These are phyloP conservation scores for Protea cynaroides DNA, from an alignment of 164 flowering plant species.

Conservation along the genomic window DNA sequence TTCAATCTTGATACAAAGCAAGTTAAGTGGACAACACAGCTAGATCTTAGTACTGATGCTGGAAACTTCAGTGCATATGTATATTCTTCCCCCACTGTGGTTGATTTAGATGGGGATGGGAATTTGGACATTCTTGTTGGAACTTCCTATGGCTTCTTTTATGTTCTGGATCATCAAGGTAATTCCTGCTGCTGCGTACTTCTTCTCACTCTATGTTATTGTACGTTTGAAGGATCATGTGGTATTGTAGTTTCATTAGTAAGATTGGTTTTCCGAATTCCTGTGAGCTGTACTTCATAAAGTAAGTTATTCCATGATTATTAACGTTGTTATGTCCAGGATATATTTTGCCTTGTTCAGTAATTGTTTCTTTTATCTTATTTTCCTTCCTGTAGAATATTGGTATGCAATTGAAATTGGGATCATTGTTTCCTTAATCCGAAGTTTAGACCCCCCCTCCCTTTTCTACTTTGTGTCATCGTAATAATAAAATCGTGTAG, in stretches of 20 bases:
- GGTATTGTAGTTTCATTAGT: neutral
- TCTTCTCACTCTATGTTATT: neutral
- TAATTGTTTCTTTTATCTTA: neutral
- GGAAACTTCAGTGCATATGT: conserved; percentile 74
- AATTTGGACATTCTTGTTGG: conserved; percentile 93
- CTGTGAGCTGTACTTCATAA: neutral
- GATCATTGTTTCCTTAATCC: neutral
- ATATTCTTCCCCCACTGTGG: conserved; percentile 92
- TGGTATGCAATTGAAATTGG: too few relatives aligned
- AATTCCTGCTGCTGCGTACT: conserved; percentile 15
- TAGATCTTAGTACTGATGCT: conserved; percentile 78
- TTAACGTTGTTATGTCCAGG: neutral
- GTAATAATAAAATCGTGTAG: too few relatives aligned
- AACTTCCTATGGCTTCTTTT: conserved; percentile 90
- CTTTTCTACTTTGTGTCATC: too few relatives aligned
- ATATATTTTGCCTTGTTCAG: neutral
- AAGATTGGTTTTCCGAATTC: neutral
- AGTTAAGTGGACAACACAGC: conserved; percentile 78
- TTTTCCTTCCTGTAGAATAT: too few relatives aligned
- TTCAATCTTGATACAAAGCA: conserved; percentile 94
- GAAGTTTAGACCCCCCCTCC: too few relatives aligned
- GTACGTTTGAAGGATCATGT: neutral
- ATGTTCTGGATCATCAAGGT: conserved; percentile 96
- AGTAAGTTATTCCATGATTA: neutral
- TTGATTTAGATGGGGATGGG: conserved; percentile 97